Conservation (phyloP, 176 grass and related monocot genomes). For the Secale cereale region DNA sequence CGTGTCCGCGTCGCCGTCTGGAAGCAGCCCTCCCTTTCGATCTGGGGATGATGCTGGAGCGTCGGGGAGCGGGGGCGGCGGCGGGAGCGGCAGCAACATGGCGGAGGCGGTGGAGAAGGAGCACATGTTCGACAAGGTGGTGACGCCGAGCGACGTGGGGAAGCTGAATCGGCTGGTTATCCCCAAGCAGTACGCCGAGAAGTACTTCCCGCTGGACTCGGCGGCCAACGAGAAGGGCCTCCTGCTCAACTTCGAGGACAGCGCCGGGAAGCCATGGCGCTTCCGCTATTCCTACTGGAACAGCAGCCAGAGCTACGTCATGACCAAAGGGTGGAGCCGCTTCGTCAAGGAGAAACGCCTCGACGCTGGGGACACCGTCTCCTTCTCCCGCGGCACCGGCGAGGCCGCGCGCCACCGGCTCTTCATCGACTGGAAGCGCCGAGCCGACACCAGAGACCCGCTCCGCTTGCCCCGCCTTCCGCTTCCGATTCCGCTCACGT, state of each 20-base stretch:
- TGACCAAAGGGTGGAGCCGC: slow-evolving; percentile 99
- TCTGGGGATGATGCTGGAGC: slow-evolving; percentile 38
- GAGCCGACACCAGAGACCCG: slow-evolving; percentile 41
- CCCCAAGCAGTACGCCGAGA: slow-evolving; percentile 98
- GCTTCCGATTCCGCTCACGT: slow-evolving; percentile 25
- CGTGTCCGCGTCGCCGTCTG: slow-evolving; percentile 15
- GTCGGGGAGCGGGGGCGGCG: slow-evolving; percentile 33
- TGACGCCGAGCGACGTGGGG: slow-evolving; percentile 96
- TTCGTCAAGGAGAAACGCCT: slow-evolving; percentile 99
- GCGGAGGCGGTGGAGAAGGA: slow-evolving; percentile 59
- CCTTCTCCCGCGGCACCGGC: slow-evolving; percentile 72
- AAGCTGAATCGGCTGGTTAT: slow-evolving; percentile 98
- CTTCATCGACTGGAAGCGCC: slow-evolving; percentile 95
- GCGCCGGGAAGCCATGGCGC: slow-evolving; percentile 85
- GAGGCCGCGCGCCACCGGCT: slow-evolving; percentile 54
- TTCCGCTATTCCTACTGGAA: slow-evolving; percentile 99
- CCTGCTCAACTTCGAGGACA: slow-evolving; percentile 87
- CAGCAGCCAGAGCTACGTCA: slow-evolving; percentile 99
- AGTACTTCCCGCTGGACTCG: slow-evolving; percentile 84
- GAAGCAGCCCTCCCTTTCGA: slow-evolving; percentile 26
- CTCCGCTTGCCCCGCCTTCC: slow-evolving; percentile 43
- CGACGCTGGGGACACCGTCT: slow-evolving; percentile 87
- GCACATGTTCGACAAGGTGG: slow-evolving; percentile 99
- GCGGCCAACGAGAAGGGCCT: slow-evolving; percentile 78
- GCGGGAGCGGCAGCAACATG: background rate